Percentiles rank a stretch among this genome's conserved stretches.
Evolutionary conservation across 768 basidiomycete species (phyloP).

Genomic region (Trametopsis cervina): DNA sequence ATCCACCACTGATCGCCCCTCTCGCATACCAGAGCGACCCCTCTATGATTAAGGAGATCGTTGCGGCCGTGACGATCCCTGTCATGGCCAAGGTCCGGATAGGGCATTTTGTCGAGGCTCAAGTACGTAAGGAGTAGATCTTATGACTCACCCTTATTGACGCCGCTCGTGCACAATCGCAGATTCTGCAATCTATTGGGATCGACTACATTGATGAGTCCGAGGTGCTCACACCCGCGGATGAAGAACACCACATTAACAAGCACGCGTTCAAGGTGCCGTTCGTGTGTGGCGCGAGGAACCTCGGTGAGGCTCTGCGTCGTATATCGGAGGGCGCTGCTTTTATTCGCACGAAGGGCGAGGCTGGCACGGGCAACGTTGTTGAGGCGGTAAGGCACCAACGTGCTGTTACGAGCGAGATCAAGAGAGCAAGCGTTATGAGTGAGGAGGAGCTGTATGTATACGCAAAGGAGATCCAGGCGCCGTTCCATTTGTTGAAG

Average conservation of each 20-base stretch:
- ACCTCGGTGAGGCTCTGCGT: constrained; percentile 93
- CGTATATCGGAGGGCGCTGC: constrained; percentile 97
- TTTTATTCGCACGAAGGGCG: constrained; percentile 97
- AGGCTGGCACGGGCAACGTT: constrained; percentile 84
- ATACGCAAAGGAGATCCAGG: constrained; percentile 87
- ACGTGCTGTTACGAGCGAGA: constrained; percentile 76
- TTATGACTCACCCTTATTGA: background rate
- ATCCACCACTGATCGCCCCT: no score
- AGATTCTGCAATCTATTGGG: constrained; percentile 92
- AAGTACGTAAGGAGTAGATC: constrained; percentile 39
- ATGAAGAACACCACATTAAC: constrained; percentile 94
- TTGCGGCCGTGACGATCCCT: constrained; percentile 90
- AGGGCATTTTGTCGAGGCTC: constrained; percentile 96
- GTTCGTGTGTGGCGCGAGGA: constrained; percentile 93
- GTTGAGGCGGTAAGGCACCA: constrained; percentile 93
- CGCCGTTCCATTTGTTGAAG: constrained; percentile 92
- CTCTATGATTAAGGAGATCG: constrained; percentile 93
- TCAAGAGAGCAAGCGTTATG: constrained; percentile 82
- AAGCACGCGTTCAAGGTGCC: constrained; percentile 94
- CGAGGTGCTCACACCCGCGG: constrained; percentile 92
- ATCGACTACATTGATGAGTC: constrained; percentile 97
- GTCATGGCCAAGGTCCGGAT: constrained; percentile 97
- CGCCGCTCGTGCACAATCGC: background rate
- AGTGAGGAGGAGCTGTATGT: constrained; percentile 92
- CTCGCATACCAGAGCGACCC: constrained; percentile 73